Conservation (phyloP, 2,329 filamentous ascomycete genomes). For the Microsporum audouinii region DNA sequence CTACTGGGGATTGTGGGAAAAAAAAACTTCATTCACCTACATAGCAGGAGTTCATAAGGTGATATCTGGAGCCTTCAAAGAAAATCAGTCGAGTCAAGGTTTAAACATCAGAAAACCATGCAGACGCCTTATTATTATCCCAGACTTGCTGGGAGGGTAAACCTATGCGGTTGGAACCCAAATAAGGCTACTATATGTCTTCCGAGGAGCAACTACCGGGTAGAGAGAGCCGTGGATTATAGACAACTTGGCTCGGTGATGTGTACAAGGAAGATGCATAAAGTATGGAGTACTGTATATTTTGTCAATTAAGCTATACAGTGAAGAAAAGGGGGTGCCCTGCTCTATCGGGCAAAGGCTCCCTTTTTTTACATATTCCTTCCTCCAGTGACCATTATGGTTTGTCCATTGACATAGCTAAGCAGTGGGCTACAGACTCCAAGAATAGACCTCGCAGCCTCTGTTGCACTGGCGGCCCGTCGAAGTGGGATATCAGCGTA, state of each 20-base stretch:
- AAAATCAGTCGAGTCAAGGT: not conserved
- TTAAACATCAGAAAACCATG: not conserved
- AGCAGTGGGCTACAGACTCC: conserved; percentile 73
- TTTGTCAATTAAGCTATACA: not conserved
- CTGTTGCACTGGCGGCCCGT: conserved; percentile 63
- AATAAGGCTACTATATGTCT: not conserved
- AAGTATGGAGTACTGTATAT: not conserved
- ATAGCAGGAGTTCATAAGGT: not conserved
- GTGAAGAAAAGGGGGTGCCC: not conserved
- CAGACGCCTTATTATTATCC: not conserved
- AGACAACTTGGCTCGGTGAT: not conserved
- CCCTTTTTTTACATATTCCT: conserved; percentile 43
- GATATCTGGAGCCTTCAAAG: not conserved
- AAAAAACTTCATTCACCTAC: not conserved
- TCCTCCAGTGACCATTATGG: conserved; percentile 74
- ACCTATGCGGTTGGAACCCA: not conserved
- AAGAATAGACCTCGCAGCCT: conserved; percentile 67
- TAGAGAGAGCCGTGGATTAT: not conserved
- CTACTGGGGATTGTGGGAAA: not conserved
- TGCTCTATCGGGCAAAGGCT: not conserved
- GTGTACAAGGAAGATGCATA: not conserved
- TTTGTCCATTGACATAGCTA: conserved; percentile 76
- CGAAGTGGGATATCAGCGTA: conserved; percentile 66
- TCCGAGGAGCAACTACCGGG: not conserved
- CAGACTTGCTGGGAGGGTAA: not conserved